Evolutionary conservation across 371 early-diverging fungal species (phyloP), one percentile per base, ranked within the genome.

Genomic region (Capniomyces stellatus): DNA sequence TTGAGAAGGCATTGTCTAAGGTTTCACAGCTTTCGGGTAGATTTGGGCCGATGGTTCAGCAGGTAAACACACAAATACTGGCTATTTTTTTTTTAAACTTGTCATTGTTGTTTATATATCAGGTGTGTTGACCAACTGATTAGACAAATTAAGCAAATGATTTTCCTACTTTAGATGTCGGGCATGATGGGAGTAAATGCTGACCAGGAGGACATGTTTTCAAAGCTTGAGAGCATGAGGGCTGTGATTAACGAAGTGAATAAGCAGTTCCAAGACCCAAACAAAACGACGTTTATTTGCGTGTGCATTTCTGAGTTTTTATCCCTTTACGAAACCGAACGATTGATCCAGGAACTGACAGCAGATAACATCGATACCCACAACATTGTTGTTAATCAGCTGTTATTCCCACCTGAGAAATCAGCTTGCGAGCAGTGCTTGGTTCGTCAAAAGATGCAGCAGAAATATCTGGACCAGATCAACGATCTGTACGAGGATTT

Each of bases 251-350:
- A 86, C 35, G 95, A 96, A 67, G 94, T 98, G 43, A 94, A 95
- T 67, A 76, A 81, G 49, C 95, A 98, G 71, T 95, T 98, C 75
- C 86, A 88, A 67, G 86, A 89, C 63, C 92, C 96, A 0, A 87
- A 93, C 60, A 91, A 81, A 64, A 95, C 96, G 0, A 98, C 98
- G 0, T 98, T 98, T 70, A 81, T 98, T 52, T 98, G 98, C 66
- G 95, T 98, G 23, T 96, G 96, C 73, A 98, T 98, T 58, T 82
- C 92, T 27, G 98, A 98, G 66, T 98, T 98, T 74, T 76, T 98
- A 67, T 96, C 96, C 18, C 74, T 98, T 41, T 98, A 98, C 73
- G 98, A 98, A 66, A 98, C 96, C 0, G 98, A 98, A 69, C 83
- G 98, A 56, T 89, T 98, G 89, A 90, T 98, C 62, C 96, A 98